Evolutionary conservation across 192 early-diverging fungal genomes (phyloP), one percentile per base, ranked within the genome.

Genomic region (Podila epicladia): DNA sequence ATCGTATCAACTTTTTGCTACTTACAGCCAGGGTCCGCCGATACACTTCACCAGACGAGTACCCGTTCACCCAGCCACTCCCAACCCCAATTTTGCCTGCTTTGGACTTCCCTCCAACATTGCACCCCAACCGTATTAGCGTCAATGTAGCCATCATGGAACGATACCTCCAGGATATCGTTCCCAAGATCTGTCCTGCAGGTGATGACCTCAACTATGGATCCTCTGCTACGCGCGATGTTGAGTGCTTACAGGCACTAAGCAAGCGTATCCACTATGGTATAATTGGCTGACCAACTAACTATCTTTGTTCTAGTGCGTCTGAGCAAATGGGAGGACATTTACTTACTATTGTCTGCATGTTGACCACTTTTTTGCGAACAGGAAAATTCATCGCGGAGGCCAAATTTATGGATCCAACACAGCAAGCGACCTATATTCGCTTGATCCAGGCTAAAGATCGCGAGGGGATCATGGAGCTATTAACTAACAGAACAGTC

Each of bases 381-480:
- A 20, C 57, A 95, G 93, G 96, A 60, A 98, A 98, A 82, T 99
- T 96, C 78, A 93, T 98, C 32, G 97, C 97, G 28, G 98, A 99
- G 82, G 92, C 96, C 26, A 99, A 99, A 85, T 99, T 99, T 84
- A 91, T 87, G 69, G 96, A 93, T 82, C 92, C 89, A 41, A 74
- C 68, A 59, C 74, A 82, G n/a, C 96, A 96, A 73, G 85, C 87
- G 50, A 82, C 88, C 71, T 97, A 97, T 68, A 94, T 97, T 20
- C 71, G 71, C 20, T 80, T 92, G 41, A 97, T 97, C 76, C 83
- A 90, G 65, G 82, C 84, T 45, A 72, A 89, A 57, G 94, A 99
- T 68, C 82, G 90, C 17, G 87, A 92, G 9, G 92, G 89, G 5
- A 89, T 98, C 58, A 91, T 95, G 84, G 89, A 93, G 35, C 87